Base-by-base conservation (phyloP, 2,329 filamentous ascomycete species). In the Penicillium sp. region DNA sequence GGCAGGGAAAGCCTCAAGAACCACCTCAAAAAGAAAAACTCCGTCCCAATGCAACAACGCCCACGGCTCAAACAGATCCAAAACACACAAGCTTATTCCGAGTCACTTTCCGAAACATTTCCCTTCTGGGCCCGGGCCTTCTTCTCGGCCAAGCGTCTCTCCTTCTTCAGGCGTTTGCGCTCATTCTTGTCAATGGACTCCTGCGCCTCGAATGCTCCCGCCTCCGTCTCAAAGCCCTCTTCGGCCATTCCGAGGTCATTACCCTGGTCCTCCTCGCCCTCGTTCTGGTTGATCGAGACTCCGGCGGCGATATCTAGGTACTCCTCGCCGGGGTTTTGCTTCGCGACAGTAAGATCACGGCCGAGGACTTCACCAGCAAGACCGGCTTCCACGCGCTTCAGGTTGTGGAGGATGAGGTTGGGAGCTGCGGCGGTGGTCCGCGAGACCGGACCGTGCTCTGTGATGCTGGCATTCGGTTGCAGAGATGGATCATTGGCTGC, bases 81-180 rank as follows among this genome's bases (percentile, higher is more conserved):
- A 49, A 42, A 53, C 42, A 53, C 21, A 43, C 49, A 45, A 43
- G 33, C 41, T 61, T 42, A 60, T 53, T 65, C 60, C 51, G 61
- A 65, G 42, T 61, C 59, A 47, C 42, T 58, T 52, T 65, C 60
- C 51, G 61, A 65, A 38, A 61, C 59, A 48, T 61, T 63, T 38
- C 60, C 62, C 63, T 65, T 67, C 54, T 65, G 66, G 13, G 68
- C 64, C 60, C 68, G 71, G 28, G 69, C 66, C 69, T 69, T 73
- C 58, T 69, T 70, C 65, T 78, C 70, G 45, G 75, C 75, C 61
- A 75, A 70, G 51, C 73, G 72, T 62, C 77, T 74, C 63, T 78
- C 76, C 66, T 81, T 83, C 76, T 85, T 85, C 53, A 73, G 75
- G 58, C 73, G 73, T 69, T 80, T 83, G 56, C 80, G 74, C 49